phyloP scores from a whole-genome alignment of 1,139 yeast species.

The Pneumocystis canis region DNA sequence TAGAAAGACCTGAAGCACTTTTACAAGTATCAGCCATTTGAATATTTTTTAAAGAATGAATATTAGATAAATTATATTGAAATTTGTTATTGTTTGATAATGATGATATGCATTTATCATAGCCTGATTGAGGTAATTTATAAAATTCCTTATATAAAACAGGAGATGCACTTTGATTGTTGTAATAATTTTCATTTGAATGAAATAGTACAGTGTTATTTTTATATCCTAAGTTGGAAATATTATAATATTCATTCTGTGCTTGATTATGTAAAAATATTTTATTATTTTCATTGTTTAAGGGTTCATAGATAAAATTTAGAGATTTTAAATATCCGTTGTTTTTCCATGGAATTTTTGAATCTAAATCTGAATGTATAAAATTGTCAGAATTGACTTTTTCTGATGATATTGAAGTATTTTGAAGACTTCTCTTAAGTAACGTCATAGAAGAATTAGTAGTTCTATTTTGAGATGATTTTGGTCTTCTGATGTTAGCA shows the following conservation, averaged over 20 bases:
- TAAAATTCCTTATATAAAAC: not conserved
- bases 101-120: not conserved
- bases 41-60: not conserved
- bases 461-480: not conserved
- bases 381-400: not conserved
- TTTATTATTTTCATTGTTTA: not conserved
- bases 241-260: not conserved
- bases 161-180: not conserved
- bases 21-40: not conserved
- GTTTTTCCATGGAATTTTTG: not conserved
- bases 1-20: not conserved
- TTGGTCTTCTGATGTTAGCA: not conserved
- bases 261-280: not conserved
- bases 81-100: not conserved
- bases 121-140: not conserved
- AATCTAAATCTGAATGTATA: not conserved
- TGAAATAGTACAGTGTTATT: not conserved
- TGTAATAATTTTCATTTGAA: not conserved
- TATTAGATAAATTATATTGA: not conserved
- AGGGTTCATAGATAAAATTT: not conserved
- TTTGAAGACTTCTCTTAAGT: not conserved
- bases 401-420: not conserved
- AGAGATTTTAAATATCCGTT: not conserved
- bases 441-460: not conserved
- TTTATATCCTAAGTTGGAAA: not conserved